Base-by-base conservation (phyloP, 306 rosid species). In the Luffa aegyptiaca region DNA sequence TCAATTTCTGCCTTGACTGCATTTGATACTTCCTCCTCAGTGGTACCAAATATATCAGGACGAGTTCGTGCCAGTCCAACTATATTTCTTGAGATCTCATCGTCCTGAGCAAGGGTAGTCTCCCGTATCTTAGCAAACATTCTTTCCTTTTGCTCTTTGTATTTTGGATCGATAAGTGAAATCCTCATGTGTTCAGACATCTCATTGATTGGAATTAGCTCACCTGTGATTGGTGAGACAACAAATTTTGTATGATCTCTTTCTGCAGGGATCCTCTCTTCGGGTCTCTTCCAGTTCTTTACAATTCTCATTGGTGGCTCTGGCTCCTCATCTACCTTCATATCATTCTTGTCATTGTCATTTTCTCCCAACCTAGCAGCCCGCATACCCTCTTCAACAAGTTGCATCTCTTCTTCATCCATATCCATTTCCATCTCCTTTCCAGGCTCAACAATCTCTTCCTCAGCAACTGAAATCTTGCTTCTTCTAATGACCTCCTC, bases 71-170 rank as follows among this genome's bases (percentile, higher is more conserved):
- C 98, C 87, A 92, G 93, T 71, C 98, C 97, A 70, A 95, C 98
- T 64, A 95, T 95, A 81, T 85, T 85, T 80, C 86, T 76, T 53
- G 98, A 95, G 52, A 95, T 95, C 81, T 92, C 98, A 48, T 95
- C 97, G 80, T 95, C 97, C 77, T 91, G 97, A 45, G 98, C 97
- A 80, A 95, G 82, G n/a, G 97, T 95, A 65, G 98, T 95, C 87
- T 95, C 98, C 73, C 97, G 91, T 80, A 95, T 92, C 89, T 95
- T 95, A 72, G 98, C 95, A 85, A 95, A 95, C 98, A 95, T 95
- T 79, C 93, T 90, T 84, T 95, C 98, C 80, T 92, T 95, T 73
- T 95, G 97, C 78, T 92, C 98, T 84, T 95, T 95, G 90, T 87
- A 92, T 85, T 95, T 95, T 78, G 98, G 98, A 87, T 95, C 98